These are phyloP conservation scores for Lantana camara DNA, from an alignment of 257 asterid species.

Conservation along the genomic window DNA sequence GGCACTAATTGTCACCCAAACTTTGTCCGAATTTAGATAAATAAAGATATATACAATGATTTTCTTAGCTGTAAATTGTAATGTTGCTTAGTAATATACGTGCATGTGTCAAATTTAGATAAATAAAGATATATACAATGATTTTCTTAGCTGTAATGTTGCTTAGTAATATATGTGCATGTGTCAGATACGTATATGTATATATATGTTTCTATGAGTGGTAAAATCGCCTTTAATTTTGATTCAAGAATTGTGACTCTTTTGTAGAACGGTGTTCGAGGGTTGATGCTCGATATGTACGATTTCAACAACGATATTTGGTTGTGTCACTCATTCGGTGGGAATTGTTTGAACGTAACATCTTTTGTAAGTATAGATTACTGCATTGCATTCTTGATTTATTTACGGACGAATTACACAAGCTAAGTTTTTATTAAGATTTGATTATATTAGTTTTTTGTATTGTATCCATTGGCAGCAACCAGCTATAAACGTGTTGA, in stretches of 20 bases:
- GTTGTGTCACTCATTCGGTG: constrained; percentile 81
- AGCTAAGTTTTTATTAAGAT: neutral
- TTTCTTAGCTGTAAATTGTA: too few relatives aligned
- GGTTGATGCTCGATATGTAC: constrained; percentile 91
- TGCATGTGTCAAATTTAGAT: neutral
- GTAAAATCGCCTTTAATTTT: neutral
- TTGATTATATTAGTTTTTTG: neutral
- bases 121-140: neutral
- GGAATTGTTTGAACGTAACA: constrained; percentile 65
- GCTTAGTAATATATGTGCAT: neutral
- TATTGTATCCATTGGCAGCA: constrained; percentile 42
- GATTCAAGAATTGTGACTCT: neutral
- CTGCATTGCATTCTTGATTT: neutral
- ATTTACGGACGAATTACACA: too few relatives aligned
- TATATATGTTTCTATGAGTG: too few relatives aligned
- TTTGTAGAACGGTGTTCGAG: constrained; percentile 90
- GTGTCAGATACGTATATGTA: too few relatives aligned
- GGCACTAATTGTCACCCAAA: neutral
- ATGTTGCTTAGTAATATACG: too few relatives aligned
- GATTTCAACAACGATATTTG: constrained; percentile 80
- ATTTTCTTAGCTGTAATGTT: too few relatives aligned
- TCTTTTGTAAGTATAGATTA: constrained; percentile 64
- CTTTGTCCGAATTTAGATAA: constrained; percentile 20
- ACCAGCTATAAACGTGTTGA: constrained; percentile 79
- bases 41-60: neutral